Conservation (phyloP, 208 protist species). For the Plasmodiophora brassicae region DNA sequence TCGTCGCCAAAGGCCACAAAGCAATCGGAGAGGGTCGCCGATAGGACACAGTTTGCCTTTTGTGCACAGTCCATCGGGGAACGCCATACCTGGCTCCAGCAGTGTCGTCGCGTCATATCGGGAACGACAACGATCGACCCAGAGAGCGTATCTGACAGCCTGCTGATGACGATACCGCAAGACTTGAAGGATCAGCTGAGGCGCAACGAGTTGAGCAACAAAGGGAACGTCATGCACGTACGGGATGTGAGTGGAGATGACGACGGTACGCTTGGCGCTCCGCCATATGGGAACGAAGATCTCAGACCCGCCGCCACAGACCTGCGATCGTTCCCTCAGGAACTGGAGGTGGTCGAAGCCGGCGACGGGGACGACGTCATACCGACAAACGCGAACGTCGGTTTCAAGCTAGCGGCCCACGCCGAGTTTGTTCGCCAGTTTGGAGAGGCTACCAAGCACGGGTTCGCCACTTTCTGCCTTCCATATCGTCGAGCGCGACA, state of each 20-base stretch:
- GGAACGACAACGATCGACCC: background rate
- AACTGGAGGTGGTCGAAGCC: too few relatives aligned
- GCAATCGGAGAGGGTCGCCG: background rate
- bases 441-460: background rate
- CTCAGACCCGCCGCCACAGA: too few relatives aligned
- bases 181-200: background rate
- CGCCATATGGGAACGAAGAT: too few relatives aligned
- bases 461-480: background rate
- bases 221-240: too few relatives aligned
- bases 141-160: background rate
- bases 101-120: background rate
- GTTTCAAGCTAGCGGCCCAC: background rate
- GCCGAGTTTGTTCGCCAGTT: background rate
- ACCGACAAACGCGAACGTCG: background rate
- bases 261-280: too few relatives aligned
- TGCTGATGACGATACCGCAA: background rate
- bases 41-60: background rate
- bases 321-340: too few relatives aligned
- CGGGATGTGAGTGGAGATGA: too few relatives aligned
- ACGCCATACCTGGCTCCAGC: background rate
- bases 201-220: background rate
- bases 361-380: background rate
- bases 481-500: background rate
- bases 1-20: too few relatives aligned
- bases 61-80: background rate